These are phyloP conservation scores for Pezicula carpinea DNA, from an alignment of 2,329 filamentous ascomycete species.

Conservation along the genomic window DNA sequence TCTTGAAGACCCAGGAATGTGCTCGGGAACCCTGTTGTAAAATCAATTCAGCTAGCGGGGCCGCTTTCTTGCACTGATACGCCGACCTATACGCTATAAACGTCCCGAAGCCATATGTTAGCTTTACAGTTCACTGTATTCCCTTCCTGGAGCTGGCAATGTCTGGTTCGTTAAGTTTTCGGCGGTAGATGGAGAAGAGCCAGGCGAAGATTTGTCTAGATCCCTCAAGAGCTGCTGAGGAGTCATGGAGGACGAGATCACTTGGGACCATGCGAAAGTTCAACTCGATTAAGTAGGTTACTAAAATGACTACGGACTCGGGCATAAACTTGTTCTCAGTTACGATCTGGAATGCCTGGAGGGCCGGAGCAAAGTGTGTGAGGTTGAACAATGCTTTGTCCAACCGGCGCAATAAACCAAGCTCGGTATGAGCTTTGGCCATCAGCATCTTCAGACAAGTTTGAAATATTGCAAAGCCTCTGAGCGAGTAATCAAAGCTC, in stretches of 20 bases:
- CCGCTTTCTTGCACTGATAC: too few species aligned
- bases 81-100: too few species aligned
- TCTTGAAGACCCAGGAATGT: too few species aligned
- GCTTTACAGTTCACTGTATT: too few species aligned
- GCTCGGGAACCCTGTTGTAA: too few species aligned
- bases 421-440: neutral
- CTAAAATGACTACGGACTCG: neutral
- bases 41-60: too few species aligned
- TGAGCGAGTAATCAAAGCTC: neutral
- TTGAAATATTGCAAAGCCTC: neutral
- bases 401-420: neutral
- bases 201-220: conserved; percentile 1
- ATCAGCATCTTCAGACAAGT: neutral
- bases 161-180: neutral
- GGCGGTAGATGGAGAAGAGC: neutral
- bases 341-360: neutral
- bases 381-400: neutral
- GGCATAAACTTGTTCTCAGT: neutral
- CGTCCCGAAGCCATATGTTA: too few species aligned
- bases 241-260: neutral
- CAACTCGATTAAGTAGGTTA: neutral
- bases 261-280: neutral
- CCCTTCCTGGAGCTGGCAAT: too few species aligned
- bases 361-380: neutral
- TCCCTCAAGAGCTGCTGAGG: neutral